phyloP scores from a whole-genome alignment of 2,329 filamentous ascomycete species.

The Fusarium lyarnte region DNA sequence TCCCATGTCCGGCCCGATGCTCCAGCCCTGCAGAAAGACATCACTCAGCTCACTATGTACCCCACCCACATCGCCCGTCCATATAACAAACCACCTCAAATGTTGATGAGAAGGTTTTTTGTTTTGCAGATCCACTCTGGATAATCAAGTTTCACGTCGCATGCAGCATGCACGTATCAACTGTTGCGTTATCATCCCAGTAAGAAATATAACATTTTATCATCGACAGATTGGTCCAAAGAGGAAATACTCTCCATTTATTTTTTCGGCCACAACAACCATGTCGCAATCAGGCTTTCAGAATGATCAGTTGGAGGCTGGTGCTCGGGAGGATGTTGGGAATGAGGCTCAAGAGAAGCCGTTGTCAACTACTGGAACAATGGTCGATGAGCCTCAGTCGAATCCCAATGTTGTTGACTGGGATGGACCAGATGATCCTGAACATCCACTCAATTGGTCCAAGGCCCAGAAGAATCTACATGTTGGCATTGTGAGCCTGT shows the following conservation, averaged over 20 bases:
- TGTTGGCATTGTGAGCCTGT: constrained; percentile 56
- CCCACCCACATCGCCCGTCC: background rate
- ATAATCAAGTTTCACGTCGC: background rate
- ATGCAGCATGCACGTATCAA: background rate
- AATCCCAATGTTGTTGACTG: constrained; percentile 64
- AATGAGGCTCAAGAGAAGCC: background rate
- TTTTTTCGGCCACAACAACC: fast-evolving
- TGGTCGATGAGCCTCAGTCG: background rate
- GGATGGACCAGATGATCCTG: constrained; percentile 62
- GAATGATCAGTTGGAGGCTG: background rate
- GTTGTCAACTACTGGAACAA: background rate
- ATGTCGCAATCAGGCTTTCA: background rate
- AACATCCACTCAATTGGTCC: constrained; percentile 74
- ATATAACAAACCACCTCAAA: background rate
- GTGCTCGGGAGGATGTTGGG: too few species aligned
- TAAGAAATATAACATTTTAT: background rate
- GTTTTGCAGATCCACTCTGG: background rate
- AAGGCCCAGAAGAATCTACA: constrained; percentile 55
- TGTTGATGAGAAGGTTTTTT: background rate
- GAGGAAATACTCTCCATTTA: background rate
- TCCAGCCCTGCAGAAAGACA: background rate
- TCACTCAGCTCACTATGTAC: background rate
- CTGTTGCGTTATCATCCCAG: background rate
- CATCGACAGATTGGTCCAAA: background rate
- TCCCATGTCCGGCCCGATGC: background rate